phyloP scores from a whole-genome alignment of 768 basidiomycete genomes.

The Polyporus arcularius region DNA sequence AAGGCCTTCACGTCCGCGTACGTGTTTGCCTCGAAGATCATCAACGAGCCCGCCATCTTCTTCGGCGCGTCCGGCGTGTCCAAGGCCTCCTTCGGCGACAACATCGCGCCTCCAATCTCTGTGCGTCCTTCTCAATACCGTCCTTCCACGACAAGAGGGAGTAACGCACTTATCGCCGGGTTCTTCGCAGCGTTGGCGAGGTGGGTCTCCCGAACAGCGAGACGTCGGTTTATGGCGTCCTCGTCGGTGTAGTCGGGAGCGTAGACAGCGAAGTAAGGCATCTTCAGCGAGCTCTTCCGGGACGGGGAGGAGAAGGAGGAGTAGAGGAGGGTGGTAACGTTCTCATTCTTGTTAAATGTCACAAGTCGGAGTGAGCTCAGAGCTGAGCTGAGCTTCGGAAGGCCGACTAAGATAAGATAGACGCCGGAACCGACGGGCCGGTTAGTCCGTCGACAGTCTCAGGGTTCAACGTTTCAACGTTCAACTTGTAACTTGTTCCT shows the following conservation, averaged over 20 bases:
- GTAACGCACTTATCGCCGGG: constrained; percentile 48
- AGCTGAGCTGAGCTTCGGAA: too few species aligned
- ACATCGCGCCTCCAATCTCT: constrained; percentile 26
- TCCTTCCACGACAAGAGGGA: not conserved
- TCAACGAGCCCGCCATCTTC: constrained; percentile 60
- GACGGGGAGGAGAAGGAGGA: too few species aligned
- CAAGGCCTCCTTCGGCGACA: constrained; percentile 21
- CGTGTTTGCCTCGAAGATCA: constrained; percentile 55
- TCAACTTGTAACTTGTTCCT: too few species aligned
- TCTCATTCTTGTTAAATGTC: too few species aligned
- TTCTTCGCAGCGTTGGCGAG: constrained; percentile 45
- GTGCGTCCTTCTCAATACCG: not conserved
- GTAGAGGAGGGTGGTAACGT: too few species aligned
- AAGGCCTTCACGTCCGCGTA: constrained; percentile 46
- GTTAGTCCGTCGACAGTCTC: too few species aligned
- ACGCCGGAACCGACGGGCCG: too few species aligned
- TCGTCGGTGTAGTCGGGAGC: constrained; percentile 67
- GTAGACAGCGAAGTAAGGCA: constrained; percentile 52
- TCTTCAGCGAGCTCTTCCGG: not conserved
- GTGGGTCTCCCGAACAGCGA: constrained; percentile 57
- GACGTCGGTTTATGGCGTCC: constrained; percentile 57
- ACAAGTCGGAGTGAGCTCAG: too few species aligned
- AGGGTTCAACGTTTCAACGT: too few species aligned
- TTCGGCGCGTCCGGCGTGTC: constrained; percentile 36
- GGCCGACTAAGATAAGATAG: too few species aligned